Conservation (phyloP, 2,329 filamentous ascomycete species). For the Colletotrichum nymphaeae region DNA sequence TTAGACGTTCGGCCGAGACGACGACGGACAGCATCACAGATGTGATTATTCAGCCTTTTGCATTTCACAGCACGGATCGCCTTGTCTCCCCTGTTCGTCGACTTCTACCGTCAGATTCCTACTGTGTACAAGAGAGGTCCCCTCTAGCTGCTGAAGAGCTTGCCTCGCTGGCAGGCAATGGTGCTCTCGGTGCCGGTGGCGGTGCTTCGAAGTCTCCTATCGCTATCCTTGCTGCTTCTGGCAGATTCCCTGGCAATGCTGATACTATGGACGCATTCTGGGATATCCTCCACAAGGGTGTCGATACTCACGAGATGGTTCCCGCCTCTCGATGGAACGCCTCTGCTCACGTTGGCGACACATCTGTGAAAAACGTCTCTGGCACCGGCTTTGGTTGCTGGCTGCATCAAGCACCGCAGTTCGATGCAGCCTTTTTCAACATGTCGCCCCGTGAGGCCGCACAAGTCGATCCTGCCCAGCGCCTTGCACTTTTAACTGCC, state of each 20-base stretch:
- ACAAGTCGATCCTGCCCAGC: constrained; percentile 80
- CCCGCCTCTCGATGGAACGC: constrained; percentile 20
- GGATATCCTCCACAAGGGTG: constrained; percentile 40
- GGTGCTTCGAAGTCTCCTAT: constrained; percentile 33
- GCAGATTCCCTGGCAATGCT: constrained; percentile 53
- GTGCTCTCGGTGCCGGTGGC: not conserved
- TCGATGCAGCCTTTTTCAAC: constrained; percentile 78
- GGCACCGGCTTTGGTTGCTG: constrained; percentile 49
- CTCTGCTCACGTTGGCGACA: not conserved
- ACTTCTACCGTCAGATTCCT: not conserved
- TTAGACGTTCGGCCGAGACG: not conserved
- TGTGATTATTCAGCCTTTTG: not conserved
- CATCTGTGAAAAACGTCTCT: constrained; percentile 1
- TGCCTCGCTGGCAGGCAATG: not conserved
- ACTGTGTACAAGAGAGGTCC: not conserved
- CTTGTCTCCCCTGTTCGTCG: not conserved
- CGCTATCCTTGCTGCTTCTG: constrained; percentile 53
- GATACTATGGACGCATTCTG: constrained; percentile 50
- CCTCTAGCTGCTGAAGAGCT: not conserved
- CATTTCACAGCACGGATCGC: not conserved
- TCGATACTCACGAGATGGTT: constrained; percentile 39
- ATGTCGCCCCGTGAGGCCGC: constrained; percentile 75
- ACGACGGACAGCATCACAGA: not conserved
- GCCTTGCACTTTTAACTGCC: constrained; percentile 77
- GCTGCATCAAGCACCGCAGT: constrained; percentile 73